phyloP scores from a whole-genome alignment of 2,329 filamentous ascomycete species.

The Fusarium marasasianum region DNA sequence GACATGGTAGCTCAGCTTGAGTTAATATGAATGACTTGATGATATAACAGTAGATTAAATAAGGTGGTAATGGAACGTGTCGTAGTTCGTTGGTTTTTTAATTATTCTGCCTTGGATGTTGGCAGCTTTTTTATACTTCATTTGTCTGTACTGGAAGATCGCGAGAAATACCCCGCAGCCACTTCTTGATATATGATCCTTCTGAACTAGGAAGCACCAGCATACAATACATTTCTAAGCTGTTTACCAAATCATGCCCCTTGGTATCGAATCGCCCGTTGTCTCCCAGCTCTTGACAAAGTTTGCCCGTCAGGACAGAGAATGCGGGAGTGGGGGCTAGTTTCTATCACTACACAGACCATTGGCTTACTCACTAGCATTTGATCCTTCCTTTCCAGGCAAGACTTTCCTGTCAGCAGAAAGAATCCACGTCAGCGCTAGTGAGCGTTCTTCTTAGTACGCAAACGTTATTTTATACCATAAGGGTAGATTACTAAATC shows the following conservation, averaged over 20 bases:
- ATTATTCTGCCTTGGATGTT: no score
- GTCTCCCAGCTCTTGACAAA: no score
- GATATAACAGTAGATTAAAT: rapidly evolving
- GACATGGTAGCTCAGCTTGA: neutral
- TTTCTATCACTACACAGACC: neutral
- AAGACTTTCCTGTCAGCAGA: neutral
- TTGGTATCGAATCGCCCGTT: no score
- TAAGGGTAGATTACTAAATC: rapidly evolving
- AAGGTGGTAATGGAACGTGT: rapidly evolving
- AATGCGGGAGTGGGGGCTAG: no score
- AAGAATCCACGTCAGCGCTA: no score
- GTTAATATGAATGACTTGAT: rapidly evolving
- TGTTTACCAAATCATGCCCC: neutral
- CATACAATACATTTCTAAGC: neutral
- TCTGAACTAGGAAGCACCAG: neutral
- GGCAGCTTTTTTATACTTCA: neutral
- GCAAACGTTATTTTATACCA: rapidly evolving
- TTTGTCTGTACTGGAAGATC: no score
- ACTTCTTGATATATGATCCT: neutral
- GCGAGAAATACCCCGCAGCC: rapidly evolving
- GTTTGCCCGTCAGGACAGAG: neutral
- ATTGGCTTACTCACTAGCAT: neutral
- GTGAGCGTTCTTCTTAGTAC: neutral
- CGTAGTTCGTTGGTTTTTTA: neutral
- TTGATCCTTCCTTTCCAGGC: neutral